These are phyloP conservation scores for Irpex lacteus DNA, from an alignment of 1,284 basidiomycete species.

Conservation along the genomic window DNA sequence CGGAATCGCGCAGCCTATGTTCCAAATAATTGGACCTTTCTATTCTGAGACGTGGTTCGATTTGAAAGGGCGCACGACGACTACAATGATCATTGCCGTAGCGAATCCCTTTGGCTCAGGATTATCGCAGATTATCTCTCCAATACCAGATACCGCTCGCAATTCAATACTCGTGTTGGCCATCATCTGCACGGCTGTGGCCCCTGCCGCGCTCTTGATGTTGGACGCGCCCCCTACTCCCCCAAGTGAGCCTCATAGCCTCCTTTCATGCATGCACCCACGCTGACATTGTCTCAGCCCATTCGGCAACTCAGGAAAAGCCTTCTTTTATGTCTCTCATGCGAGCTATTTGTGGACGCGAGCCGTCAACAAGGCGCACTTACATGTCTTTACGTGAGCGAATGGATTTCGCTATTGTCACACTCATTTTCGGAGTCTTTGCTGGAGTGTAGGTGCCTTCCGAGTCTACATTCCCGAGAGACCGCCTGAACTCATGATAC, in stretches of 20 bases:
- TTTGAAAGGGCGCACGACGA: slow-evolving; percentile 68
- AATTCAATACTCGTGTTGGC: slow-evolving; percentile 49
- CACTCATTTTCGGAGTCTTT: slow-evolving; percentile 58
- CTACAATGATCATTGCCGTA: slow-evolving; percentile 77
- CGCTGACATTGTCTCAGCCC: slow-evolving; percentile 40
- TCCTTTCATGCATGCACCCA: background rate
- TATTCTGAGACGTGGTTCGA: slow-evolving; percentile 83
- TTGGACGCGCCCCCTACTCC: slow-evolving; percentile 62
- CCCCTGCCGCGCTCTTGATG: slow-evolving; percentile 58
- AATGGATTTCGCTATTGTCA: slow-evolving; percentile 62
- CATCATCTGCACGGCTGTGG: slow-evolving; percentile 61
- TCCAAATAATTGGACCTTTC: slow-evolving; percentile 64
- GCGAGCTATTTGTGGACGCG: slow-evolving; percentile 51
- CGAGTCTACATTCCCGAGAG: background rate
- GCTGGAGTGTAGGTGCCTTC: slow-evolving; percentile 52
- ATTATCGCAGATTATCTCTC: slow-evolving; percentile 25
- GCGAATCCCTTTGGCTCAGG: slow-evolving; percentile 62
- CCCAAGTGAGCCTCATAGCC: slow-evolving; percentile 51
- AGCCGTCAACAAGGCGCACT: slow-evolving; percentile 36
- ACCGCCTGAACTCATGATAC: background rate
- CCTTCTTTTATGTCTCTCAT: slow-evolving; percentile 52
- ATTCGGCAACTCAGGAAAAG: slow-evolving; percentile 57
- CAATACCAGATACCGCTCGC: slow-evolving; percentile 3
- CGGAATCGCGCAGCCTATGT: slow-evolving; percentile 59
- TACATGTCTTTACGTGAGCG: slow-evolving; percentile 64